These are phyloP conservation scores for Durio zibethinus DNA, from an alignment of 345 rosid species.

Conservation along the genomic window DNA sequence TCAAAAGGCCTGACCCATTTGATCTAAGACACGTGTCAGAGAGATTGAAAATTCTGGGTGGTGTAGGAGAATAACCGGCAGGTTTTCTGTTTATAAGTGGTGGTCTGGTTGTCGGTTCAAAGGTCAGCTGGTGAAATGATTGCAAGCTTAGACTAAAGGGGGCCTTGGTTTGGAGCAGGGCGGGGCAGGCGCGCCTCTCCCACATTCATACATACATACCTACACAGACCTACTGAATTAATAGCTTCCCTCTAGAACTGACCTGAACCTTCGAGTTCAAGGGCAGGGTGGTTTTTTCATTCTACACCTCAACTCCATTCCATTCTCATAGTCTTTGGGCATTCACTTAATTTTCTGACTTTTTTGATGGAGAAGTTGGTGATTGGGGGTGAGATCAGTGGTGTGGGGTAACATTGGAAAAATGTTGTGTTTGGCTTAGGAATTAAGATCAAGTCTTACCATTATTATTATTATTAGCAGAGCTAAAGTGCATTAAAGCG, in stretches of 20 bases:
- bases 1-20: conserved; percentile 47
- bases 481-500: background rate
- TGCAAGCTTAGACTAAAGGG: conserved; percentile 32
- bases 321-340: background rate
- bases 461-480: background rate
- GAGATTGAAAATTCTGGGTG: conserved; percentile 17
- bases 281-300: background rate
- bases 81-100: conserved; percentile 29
- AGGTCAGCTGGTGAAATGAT: conserved; percentile 65
- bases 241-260: background rate
- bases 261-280: background rate
- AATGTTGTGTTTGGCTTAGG: no score
- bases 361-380: background rate
- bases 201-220: background rate
- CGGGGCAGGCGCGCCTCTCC: background rate
- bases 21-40: conserved; percentile 53
- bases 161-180: background rate
- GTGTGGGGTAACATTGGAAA: background rate
- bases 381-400: background rate
- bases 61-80: conserved; percentile 73
- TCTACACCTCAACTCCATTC: background rate
- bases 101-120: conserved; percentile 43
- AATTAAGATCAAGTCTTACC: no score
- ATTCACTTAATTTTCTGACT: background rate
- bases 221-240: background rate